Percentiles rank a stretch among this genome's conserved stretches.
phyloP scores from a whole-genome alignment of 495 filamentous ascomycete genomes.

The Peziza echinospora region DNA sequence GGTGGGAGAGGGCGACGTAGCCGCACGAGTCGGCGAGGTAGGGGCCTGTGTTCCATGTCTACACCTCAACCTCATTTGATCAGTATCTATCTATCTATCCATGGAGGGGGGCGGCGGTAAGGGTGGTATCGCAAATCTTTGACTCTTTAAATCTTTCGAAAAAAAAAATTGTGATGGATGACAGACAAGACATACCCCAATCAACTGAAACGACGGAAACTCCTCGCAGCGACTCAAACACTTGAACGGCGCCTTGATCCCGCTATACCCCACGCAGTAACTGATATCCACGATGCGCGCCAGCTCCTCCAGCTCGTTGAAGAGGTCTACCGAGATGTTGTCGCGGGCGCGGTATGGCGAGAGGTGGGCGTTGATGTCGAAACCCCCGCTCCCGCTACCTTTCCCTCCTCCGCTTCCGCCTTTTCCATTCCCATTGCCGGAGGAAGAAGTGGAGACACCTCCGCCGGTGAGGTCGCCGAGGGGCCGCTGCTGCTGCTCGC shows the following conservation, averaged over 20 bases:
- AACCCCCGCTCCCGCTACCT: no score
- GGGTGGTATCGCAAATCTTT: no score
- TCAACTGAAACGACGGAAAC: constrained; percentile 55
- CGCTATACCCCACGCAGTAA: constrained; percentile 66
- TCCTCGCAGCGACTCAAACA: constrained; percentile 68
- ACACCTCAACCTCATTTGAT: background rate
- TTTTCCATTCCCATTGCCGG: background rate
- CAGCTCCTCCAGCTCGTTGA: constrained; percentile 62
- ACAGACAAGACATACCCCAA: constrained; percentile 28
- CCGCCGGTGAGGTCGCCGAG: background rate
- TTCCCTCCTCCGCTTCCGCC: no score
- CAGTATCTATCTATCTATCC: background rate
- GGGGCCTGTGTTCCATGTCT: constrained; percentile 79
- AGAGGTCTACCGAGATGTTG: constrained; percentile 40
- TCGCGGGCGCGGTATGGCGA: background rate
- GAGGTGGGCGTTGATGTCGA: background rate
- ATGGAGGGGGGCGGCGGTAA: background rate
- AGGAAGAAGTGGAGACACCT: background rate
- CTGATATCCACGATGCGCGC: constrained; percentile 79
- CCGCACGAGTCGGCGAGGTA: constrained; percentile 81
- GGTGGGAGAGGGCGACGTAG: constrained; percentile 70
- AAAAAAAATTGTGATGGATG: no score
- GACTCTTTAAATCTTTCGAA: background rate
- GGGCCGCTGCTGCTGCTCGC: background rate
- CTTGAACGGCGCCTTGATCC: constrained; percentile 57